Percentiles rank a stretch among this genome's conserved stretches.
phyloP scores from a whole-genome alignment of 2,329 filamentous ascomycete species.

The Chrysosporium queenslandicum region DNA sequence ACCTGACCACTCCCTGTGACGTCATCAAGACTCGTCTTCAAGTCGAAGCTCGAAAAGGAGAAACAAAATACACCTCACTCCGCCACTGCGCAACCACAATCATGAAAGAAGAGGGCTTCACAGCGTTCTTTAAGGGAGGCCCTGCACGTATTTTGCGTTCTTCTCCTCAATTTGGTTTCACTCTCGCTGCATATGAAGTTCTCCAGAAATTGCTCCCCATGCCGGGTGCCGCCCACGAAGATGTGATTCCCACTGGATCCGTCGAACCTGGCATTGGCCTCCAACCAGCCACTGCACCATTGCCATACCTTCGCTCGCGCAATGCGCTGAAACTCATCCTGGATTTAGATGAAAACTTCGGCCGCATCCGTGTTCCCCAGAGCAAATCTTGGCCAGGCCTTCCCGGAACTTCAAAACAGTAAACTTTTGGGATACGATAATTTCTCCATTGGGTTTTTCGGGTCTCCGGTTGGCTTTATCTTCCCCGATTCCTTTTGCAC shows the following conservation, averaged over 20 bases:
- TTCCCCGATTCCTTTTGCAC: slow-evolving; percentile 1
- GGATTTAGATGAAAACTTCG: slow-evolving; percentile 89
- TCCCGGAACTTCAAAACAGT: slow-evolving; percentile 13
- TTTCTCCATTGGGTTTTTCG: not conserved
- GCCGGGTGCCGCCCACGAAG: slow-evolving; percentile 51
- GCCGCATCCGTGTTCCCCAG: slow-evolving; percentile 53
- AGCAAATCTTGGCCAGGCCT: slow-evolving; percentile 19
- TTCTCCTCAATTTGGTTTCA: slow-evolving; percentile 96
- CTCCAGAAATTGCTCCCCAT: slow-evolving; percentile 71
- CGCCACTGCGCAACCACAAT: slow-evolving; percentile 78
- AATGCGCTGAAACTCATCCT: slow-evolving; percentile 94
- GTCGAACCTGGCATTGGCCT: slow-evolving; percentile 55
- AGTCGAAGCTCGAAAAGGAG: slow-evolving; percentile 93
- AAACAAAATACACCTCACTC: slow-evolving; percentile 75
- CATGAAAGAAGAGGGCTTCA: slow-evolving; percentile 82
- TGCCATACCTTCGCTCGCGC: slow-evolving; percentile 62
- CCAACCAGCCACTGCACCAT: slow-evolving; percentile 52
- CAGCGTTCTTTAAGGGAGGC: slow-evolving; percentile 96
- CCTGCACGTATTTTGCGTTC: slow-evolving; percentile 90
- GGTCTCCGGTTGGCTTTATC: not conserved
- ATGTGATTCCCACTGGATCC: slow-evolving; percentile 49
- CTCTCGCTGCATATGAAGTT: slow-evolving; percentile 87
- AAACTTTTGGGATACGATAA: not conserved
- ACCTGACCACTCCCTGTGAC: slow-evolving; percentile 93
- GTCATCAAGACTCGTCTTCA: slow-evolving; percentile 98